phyloP scores from a whole-genome alignment of 139 green algal species.

The Micractinium conductrix region DNA sequence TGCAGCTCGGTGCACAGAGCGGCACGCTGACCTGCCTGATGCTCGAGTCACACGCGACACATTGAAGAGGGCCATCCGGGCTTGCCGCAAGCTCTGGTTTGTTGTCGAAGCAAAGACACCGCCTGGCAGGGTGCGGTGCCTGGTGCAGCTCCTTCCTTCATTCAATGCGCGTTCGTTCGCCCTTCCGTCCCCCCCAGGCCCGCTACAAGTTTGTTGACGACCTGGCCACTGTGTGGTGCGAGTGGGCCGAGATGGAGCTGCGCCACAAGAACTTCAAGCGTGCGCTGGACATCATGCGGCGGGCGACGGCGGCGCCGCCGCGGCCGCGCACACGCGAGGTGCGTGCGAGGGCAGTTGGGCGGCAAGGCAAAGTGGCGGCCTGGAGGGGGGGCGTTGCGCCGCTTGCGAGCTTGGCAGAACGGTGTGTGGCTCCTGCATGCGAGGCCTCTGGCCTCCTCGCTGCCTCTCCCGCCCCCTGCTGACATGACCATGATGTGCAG shows the following conservation, averaged over 20 bases:
- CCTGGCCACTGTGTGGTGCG: conserved; percentile 93
- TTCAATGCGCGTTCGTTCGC: background rate
- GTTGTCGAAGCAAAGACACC: no score
- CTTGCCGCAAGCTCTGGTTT: background rate
- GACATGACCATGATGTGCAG: background rate
- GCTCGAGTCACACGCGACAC: no score
- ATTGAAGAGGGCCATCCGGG: no score
- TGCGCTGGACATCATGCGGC: conserved; percentile 83
- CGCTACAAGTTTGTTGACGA: conserved; percentile 93
- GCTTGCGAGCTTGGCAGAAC: background rate
- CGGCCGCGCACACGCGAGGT: conserved; percentile 36
- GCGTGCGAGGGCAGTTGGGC: no score
- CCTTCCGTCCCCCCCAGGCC: conserved; percentile 31
- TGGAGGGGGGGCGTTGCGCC: no score
- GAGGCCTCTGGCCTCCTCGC: background rate
- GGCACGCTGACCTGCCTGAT: no score
- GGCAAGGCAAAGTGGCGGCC: no score
- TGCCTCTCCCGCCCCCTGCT: background rate
- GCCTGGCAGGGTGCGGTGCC: background rate
- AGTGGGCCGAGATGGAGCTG: conserved; percentile 98
- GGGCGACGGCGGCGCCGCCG: conserved; percentile 65
- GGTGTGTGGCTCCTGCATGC: background rate
- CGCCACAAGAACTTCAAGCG: conserved; percentile 88
- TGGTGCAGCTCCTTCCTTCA: background rate
- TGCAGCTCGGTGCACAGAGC: no score